Base-by-base conservation (phyloP, 176 grass and related monocot species). In the Alopecurus myosuroides region DNA sequence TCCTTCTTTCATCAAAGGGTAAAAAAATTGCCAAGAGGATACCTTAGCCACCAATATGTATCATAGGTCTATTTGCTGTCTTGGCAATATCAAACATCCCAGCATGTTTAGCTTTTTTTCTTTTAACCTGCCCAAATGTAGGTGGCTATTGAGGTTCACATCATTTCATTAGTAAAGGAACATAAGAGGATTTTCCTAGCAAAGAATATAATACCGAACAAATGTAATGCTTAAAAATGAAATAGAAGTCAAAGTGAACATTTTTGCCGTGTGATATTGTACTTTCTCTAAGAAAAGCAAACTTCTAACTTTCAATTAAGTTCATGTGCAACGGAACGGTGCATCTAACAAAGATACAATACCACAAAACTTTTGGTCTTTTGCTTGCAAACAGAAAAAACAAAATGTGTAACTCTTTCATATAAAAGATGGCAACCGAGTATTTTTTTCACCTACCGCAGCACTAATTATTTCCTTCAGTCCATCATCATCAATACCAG, bases 31-130 rank as follows among this genome's bases (percentile, higher is more conserved):
- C 74, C 26, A 11, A 72, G 15, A 90, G 46, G 25, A 64, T 86
- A 86, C 84, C 88, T 95, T 73, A 95, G 81, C 95, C 95, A 80
- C 95, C 95, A 66, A 98, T 98, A 78, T 98, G 93, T 82, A 95
- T 92, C 93, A 98, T 98, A 68, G 95, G 93, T 81, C 95, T 92
- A 64, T 64, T 64, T 64, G 61, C 30, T 64, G 61, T 64, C 61
- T 64, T 64, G 15, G 61, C 61, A 33, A 64, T 18, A 64, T 64
- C 61, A 64, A 64, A 64, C 61, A 64, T 64, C 14, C 61, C 61
- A 64, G 61, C 93, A 74, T 98, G 95, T 85, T 94, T 90, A 85
- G 87, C 87, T 94, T 98, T 98, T 82, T 98, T 98, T 81, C 91
- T 92, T 90, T 93, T 95, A 40, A 98, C 93, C 91, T 98, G 91